These are phyloP conservation scores for Monotropa hypopitys DNA, from an alignment of 179 eudicot species.

Conservation along the genomic window DNA sequence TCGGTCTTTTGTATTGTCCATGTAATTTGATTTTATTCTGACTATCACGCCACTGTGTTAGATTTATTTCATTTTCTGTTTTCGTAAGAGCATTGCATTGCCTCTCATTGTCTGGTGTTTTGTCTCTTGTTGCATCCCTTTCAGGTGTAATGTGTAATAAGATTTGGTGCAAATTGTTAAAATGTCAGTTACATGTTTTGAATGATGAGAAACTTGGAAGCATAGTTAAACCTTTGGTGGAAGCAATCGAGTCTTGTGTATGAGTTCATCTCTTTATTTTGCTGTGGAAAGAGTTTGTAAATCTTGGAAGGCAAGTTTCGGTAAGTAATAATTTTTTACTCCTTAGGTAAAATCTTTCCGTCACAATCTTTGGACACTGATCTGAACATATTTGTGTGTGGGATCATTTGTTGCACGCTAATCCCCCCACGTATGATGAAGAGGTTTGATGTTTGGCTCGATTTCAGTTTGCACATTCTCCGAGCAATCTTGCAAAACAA, in stretches of 20 bases:
- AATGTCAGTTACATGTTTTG: neutral
- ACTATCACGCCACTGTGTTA: neutral
- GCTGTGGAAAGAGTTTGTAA: neutral
- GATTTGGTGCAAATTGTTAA: neutral
- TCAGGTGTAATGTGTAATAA: neutral
- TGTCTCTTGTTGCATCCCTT: neutral
- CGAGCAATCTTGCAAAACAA: no score
- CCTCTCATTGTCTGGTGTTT: neutral
- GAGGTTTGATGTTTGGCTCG: no score
- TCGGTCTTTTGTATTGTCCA: no score
- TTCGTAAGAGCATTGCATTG: neutral
- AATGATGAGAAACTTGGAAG: neutral
- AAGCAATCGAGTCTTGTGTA: neutral
- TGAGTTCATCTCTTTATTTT: neutral
- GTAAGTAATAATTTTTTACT: no score
- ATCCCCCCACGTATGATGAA: no score
- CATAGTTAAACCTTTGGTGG: neutral
- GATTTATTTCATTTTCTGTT: neutral
- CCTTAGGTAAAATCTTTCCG: no score
- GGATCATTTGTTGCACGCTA: no score
- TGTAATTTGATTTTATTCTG: neutral
- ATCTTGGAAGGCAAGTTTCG: neutral
- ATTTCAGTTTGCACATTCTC: no score
- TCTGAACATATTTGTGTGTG: no score
- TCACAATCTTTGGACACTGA: no score